These are phyloP conservation scores for Amanita phalloides DNA, from an alignment of 768 basidiomycete species.

Conservation along the genomic window DNA sequence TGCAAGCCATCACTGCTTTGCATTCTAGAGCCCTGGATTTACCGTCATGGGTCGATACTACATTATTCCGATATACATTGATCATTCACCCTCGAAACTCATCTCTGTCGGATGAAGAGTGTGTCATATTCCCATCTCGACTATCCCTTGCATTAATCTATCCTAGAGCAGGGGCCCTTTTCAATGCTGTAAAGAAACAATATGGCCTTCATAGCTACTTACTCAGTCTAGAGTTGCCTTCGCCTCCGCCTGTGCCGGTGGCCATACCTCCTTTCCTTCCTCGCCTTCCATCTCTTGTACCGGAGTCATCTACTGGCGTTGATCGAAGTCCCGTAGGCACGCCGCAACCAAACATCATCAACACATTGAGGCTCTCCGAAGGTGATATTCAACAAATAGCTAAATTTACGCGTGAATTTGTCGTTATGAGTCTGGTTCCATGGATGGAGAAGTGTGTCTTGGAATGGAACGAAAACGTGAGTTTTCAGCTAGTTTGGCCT, in stretches of 20 bases:
- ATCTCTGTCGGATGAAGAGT: constrained; percentile 72
- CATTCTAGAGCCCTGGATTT: constrained; percentile 57
- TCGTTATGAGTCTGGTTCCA: constrained; percentile 81
- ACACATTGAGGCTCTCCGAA: constrained; percentile 49
- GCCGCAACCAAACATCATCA: constrained; percentile 15
- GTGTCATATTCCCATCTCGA: constrained; percentile 19
- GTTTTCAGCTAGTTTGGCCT: constrained; percentile 7
- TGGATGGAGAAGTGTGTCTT: constrained; percentile 95
- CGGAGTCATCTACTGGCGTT: constrained; percentile 10
- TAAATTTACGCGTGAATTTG: constrained; percentile 77
- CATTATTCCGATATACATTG: constrained; percentile 60
- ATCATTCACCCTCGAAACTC: constrained; percentile 69
- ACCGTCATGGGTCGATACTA: constrained; percentile 74
- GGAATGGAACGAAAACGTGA: constrained; percentile 86
- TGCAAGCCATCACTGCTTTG: constrained; percentile 70
- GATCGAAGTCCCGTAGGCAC: constrained; percentile 12
- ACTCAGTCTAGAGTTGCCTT: constrained; percentile 50
- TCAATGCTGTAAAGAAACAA: constrained; percentile 84
- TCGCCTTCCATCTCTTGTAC: constrained; percentile 40
- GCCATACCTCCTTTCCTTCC: constrained; percentile 57
- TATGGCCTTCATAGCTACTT: constrained; percentile 72
- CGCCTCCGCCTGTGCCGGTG: constrained; percentile 53
- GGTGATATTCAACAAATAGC: constrained; percentile 66
- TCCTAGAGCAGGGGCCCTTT: constrained; percentile 61
- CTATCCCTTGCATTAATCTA: constrained; percentile 4